Percentiles rank a stretch among this genome's conserved stretches.
Evolutionary conservation across 2,329 filamentous ascomycete genomes (phyloP).

Genomic region (Colletotrichum australisinense): DNA sequence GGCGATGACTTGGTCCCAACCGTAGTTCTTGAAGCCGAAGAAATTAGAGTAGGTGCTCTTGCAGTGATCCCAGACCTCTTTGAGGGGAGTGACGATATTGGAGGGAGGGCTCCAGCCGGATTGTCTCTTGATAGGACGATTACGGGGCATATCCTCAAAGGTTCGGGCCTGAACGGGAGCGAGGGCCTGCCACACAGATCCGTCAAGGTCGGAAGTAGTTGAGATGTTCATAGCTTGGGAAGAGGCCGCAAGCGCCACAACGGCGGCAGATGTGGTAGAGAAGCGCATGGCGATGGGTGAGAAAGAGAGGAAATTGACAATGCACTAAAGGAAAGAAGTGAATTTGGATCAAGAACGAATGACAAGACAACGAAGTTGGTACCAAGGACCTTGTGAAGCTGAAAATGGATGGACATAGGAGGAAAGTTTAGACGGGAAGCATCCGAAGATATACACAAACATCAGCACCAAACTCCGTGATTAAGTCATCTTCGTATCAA

Average conservation of each 20-base stretch:
- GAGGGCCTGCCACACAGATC: conserved; percentile 42
- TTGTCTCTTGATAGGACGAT: conserved; percentile 43
- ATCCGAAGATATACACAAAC: conserved; percentile 4
- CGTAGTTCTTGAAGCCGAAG: conserved; percentile 46
- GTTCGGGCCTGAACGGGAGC: conserved; percentile 29
- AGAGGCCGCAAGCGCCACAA: conserved; percentile 40
- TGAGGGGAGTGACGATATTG: conserved; percentile 40
- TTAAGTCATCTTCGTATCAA: not conserved
- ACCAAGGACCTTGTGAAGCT: conserved; percentile 15
- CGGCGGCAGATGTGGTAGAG: conserved; percentile 33
- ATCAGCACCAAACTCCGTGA: not conserved
- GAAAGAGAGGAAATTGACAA: not conserved
- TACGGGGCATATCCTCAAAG: conserved; percentile 30
- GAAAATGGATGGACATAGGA: not conserved
- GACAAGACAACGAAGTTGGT: conserved; percentile 12
- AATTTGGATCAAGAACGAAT: conserved; percentile 4
- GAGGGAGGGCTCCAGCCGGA: conserved; percentile 44
- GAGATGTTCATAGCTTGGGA: conserved; percentile 38
- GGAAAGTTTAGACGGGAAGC: not conserved
- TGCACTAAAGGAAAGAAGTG: conserved; percentile 12
- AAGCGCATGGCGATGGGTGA: conserved; percentile 40
- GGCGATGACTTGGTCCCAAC: conserved; percentile 48
- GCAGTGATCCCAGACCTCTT: conserved; percentile 46
- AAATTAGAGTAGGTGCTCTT: conserved; percentile 41
- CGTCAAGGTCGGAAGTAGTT: conserved; percentile 42